A percentile compares a stretch with the other conserved stretches of the same genome.
These are phyloP conservation scores for Oryza longistaminata DNA, from an alignment of 176 grass and related monocot genomes.

Conservation along the genomic window DNA sequence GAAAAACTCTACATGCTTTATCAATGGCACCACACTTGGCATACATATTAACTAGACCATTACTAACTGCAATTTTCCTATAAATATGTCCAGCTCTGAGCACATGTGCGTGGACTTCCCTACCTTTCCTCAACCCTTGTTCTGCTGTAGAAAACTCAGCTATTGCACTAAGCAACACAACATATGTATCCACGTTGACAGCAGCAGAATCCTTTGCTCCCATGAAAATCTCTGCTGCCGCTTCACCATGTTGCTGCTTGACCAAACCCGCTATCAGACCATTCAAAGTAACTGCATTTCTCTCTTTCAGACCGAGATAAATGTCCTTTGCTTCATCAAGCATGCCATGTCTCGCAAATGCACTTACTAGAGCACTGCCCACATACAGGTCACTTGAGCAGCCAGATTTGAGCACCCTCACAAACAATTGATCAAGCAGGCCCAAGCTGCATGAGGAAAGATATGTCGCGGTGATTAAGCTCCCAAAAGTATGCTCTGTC, in stretches of 20 bases:
- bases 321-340: constrained; percentile 64
- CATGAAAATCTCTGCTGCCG: constrained; percentile 60
- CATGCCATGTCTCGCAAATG: constrained; percentile 62
- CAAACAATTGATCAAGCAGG: constrained; percentile 62
- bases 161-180: constrained; percentile 69
- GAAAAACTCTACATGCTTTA: constrained; percentile 57
- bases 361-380: constrained; percentile 73
- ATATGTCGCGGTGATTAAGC: constrained; percentile 59
- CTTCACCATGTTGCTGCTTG: constrained; percentile 62
- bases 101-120: constrained; percentile 60
- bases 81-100: constrained; percentile 53
- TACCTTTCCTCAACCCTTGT: constrained; percentile 65
- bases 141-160: constrained; percentile 52
- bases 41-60: constrained; percentile 80
- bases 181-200: constrained; percentile 64
- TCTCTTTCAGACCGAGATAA: constrained; percentile 60
- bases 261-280: constrained; percentile 71
- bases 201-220: constrained; percentile 42
- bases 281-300: constrained; percentile 74
- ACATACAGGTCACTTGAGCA: constrained; percentile 69
- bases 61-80: constrained; percentile 58
- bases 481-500: constrained; percentile 71
- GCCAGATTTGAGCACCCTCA: constrained; percentile 52
- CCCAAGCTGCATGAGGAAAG: constrained; percentile 31
- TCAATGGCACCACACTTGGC: constrained; percentile 64